Conservation (phyloP, 208 protist genomes). For the Trypanosoma scelopori region DNA sequence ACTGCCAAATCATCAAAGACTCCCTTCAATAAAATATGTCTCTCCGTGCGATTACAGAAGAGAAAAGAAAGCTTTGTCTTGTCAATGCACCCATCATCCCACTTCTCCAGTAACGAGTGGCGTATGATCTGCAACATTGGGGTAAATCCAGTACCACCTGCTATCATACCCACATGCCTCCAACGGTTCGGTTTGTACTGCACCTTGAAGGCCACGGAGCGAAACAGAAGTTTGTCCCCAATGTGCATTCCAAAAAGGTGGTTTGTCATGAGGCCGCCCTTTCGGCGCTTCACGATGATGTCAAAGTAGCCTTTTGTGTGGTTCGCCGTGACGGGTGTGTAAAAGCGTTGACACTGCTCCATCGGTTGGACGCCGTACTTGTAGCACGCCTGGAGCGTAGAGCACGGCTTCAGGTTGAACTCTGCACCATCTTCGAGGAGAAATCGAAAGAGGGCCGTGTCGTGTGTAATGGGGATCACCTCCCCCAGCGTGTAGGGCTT, state of each 20-base stretch:
- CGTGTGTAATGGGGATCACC: constrained; percentile 82
- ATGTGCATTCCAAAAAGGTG: constrained; percentile 89
- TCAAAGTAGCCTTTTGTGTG: constrained; percentile 89
- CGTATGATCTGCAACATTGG: constrained; percentile 93
- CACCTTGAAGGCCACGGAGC: constrained; percentile 80
- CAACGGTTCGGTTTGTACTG: constrained; percentile 85
- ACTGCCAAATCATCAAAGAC: constrained; percentile 84
- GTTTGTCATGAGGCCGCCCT: constrained; percentile 76
- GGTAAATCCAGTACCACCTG: constrained; percentile 93
- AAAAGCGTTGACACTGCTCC: constrained; percentile 88
- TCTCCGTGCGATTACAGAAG: constrained; percentile 92
- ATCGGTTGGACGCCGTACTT: constrained; percentile 84
- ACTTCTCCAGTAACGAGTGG: constrained; percentile 61
- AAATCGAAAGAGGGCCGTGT: constrained; percentile 89
- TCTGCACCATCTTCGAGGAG: constrained; percentile 76
- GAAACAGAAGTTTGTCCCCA: constrained; percentile 83
- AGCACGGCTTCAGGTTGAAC: constrained; percentile 86
- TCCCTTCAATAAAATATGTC: constrained; percentile 89
- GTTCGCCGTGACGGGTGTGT: constrained; percentile 88
- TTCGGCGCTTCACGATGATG: constrained; percentile 85
- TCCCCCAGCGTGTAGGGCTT: constrained; percentile 82
- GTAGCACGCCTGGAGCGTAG: constrained; percentile 87
- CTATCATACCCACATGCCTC: constrained; percentile 91
- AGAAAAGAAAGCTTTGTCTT: constrained; percentile 89
- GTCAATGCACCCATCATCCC: constrained; percentile 71